phyloP scores from a whole-genome alignment of 495 filamentous ascomycete species.

The Neurospora sp. region DNA sequence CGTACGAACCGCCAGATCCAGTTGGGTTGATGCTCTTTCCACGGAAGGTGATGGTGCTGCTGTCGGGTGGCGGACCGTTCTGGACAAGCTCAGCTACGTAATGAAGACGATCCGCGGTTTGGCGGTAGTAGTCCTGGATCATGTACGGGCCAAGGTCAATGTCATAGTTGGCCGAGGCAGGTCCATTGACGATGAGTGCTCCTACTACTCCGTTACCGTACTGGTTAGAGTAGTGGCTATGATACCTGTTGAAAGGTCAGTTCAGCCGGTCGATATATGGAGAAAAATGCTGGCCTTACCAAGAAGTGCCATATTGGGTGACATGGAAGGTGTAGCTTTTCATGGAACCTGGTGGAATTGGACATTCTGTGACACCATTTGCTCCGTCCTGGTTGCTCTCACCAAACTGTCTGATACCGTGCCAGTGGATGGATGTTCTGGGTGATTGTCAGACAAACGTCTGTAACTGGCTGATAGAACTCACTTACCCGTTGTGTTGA shows the following conservation, averaged over 20 bases:
- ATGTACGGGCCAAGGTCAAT: conserved; percentile 39
- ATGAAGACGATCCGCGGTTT: conserved; percentile 19
- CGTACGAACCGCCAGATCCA: conserved; percentile 21
- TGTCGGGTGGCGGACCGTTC: conserved; percentile 17
- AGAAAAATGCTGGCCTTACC: conserved; percentile 23
- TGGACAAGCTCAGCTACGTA: conserved; percentile 8
- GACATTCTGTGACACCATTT: conserved; percentile 39
- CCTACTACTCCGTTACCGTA: conserved; percentile 42
- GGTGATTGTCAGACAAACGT: neutral
- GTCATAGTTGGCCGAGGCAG: conserved; percentile 40
- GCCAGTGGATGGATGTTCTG: conserved; percentile 42
- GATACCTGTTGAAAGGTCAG: conserved; percentile 23
- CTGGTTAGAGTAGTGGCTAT: conserved; percentile 49
- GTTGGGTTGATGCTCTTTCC: conserved; percentile 30
- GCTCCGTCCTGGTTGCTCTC: conserved; percentile 29
- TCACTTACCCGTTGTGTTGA: conserved; percentile 24
- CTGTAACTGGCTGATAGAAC: neutral
- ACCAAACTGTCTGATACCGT: conserved; percentile 35
- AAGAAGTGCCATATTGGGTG: conserved; percentile 45
- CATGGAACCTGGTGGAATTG: conserved; percentile 31
- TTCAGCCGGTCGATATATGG: neutral
- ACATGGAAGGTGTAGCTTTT: conserved; percentile 21
- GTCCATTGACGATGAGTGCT: conserved; percentile 38
- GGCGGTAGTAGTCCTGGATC: conserved; percentile 39
- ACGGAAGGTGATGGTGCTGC: conserved; percentile 25